Percentiles rank a stretch among this genome's conserved stretches.
Conservation (phyloP, 2,329 filamentous ascomycete species). For the Penicillium nordicum region DNA sequence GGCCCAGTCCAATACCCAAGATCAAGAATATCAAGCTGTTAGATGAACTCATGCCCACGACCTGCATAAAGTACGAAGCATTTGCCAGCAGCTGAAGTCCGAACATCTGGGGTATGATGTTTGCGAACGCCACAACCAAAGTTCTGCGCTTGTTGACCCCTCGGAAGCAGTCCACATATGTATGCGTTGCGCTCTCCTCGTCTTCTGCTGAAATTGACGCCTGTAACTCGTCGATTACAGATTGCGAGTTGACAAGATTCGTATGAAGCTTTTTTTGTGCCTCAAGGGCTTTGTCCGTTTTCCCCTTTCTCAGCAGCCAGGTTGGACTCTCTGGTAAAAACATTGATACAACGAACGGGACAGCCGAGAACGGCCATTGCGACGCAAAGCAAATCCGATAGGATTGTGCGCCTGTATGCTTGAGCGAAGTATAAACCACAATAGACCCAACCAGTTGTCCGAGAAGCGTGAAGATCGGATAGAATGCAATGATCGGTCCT, state of each 20-base stretch:
- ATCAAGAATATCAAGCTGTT: constrained; percentile 43
- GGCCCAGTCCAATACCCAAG: constrained; percentile 43
- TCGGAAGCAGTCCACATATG: constrained; percentile 32
- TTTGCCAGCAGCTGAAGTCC: constrained; percentile 44
- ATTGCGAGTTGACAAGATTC: background rate
- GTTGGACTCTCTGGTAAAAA: constrained; percentile 50
- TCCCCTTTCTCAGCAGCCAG: constrained; percentile 45
- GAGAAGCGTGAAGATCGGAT: constrained; percentile 48
- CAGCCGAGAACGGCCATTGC: constrained; percentile 46
- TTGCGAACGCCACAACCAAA: constrained; percentile 34
- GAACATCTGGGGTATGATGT: constrained; percentile 43
- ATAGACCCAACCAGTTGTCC: constrained; percentile 45
- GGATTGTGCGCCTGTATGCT: constrained; percentile 7
- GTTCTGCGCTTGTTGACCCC: constrained; percentile 22
- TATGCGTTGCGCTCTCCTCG: constrained; percentile 32
- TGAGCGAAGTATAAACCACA: constrained; percentile 31
- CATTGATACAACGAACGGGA: constrained; percentile 44
- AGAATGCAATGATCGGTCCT: constrained; percentile 47
- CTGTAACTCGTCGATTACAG: constrained; percentile 11
- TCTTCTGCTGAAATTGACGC: constrained; percentile 36
- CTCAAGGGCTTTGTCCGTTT: constrained; percentile 29
- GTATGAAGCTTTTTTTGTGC: constrained; percentile 16
- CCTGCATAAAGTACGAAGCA: constrained; percentile 37
- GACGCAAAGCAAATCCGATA: constrained; percentile 41
- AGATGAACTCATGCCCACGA: constrained; percentile 24